phyloP scores from a whole-genome alignment of 129 eudicot genomes.

The Apium graveolens region DNA sequence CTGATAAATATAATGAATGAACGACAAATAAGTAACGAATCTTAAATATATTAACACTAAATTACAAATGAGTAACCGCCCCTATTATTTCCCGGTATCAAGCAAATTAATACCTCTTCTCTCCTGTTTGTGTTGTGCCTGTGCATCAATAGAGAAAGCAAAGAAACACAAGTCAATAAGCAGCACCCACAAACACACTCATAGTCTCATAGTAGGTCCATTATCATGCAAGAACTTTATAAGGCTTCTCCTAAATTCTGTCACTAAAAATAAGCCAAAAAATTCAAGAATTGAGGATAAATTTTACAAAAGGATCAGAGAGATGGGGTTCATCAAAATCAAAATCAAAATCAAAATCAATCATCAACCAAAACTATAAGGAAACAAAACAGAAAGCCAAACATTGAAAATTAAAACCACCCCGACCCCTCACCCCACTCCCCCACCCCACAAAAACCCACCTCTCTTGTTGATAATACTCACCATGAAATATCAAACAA shows the following conservation, averaged over 20 bases:
- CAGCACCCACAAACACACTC: slow-evolving; percentile 32
- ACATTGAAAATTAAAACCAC: slow-evolving; percentile 26
- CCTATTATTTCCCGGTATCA: no score
- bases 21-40: not conserved
- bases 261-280: slow-evolving; percentile 9
- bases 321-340: slow-evolving; percentile 29
- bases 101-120: no score
- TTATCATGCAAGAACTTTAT: slow-evolving; percentile 18
- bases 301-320: slow-evolving; percentile 15
- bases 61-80: no score
- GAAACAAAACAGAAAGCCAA: slow-evolving; percentile 1
- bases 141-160: slow-evolving; percentile 3
- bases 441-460: slow-evolving; percentile 32
- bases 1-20: no score
- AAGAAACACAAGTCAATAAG: slow-evolving; percentile 47
- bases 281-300: not conserved
- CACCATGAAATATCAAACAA: slow-evolving; percentile 22
- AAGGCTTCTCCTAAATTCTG: slow-evolving; percentile 17
- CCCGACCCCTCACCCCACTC: slow-evolving; percentile 47
- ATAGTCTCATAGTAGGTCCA: slow-evolving; percentile 31
- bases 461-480: not conserved
- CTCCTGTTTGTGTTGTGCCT: not conserved
- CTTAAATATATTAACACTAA: no score
- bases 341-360: no score
- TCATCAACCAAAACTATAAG: not conserved